Percentiles rank a stretch among this genome's conserved stretches.
phyloP scores from a whole-genome alignment of 495 filamentous ascomycete species.

The Parachaetomium inaequale region DNA sequence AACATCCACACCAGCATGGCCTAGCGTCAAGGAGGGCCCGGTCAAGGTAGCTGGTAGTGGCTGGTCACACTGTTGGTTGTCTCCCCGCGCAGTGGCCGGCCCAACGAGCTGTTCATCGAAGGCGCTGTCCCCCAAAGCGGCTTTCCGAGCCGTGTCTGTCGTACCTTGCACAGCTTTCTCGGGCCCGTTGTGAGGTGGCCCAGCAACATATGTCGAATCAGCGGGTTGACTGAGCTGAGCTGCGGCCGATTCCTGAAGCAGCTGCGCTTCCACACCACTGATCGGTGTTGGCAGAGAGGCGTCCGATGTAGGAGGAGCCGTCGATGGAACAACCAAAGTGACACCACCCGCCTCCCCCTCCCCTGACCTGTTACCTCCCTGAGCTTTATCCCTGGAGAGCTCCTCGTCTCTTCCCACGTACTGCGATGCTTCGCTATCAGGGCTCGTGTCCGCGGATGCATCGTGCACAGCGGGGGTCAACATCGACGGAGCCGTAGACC shows the following conservation, averaged over 20 bases:
- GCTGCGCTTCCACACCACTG: constrained; percentile 39
- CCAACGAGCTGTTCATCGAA: neutral
- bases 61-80: neutral
- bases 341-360: constrained; percentile 16
- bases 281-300: constrained; percentile 1
- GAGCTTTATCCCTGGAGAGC: constrained; percentile 17
- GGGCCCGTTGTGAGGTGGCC: neutral
- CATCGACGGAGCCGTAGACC: constrained; percentile 42
- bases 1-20: neutral
- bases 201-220: neutral
- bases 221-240: constrained; percentile 18
- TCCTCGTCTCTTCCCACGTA: constrained; percentile 36
- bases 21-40: neutral
- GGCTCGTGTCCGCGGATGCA: constrained; percentile 50
- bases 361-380: constrained; percentile 1
- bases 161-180: neutral
- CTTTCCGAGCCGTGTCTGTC: neutral
- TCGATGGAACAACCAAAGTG: neutral
- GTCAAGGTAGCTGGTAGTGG: neutral
- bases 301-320: constrained; percentile 16
- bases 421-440: constrained; percentile 50
- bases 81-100: neutral
- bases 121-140: neutral
- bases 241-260: constrained; percentile 41
- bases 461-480: constrained; percentile 42